Base-by-base conservation (phyloP, 805 yeast genomes). In the Myxozyma kluyveri region DNA sequence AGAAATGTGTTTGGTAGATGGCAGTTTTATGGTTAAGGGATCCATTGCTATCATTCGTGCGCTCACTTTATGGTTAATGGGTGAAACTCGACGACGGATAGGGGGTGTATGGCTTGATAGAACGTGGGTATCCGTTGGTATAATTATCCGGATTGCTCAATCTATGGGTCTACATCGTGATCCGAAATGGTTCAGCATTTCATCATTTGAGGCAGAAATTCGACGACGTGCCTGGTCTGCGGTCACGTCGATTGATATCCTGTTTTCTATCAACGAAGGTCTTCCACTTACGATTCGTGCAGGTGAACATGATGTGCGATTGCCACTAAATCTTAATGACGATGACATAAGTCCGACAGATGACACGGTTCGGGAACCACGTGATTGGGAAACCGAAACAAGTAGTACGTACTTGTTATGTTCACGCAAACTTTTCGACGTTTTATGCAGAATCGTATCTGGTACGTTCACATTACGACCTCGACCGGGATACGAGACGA, bases 91-190 rank as follows among this genome's bases (percentile, higher is more conserved):
- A 24, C 44, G 47, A 7, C 19, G 51, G 9, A 37, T 52, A 6
- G 32, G 38, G 19, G 52, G 56, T 21, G 63, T 61, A 18, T 60
- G 62, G 60, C 45, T 54, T 21, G 65, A 65, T 29, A 53, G 52
- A 33, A 50, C 63, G 6, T 67, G 67, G 67, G 57, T 64, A 4
- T 51, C 66, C 2, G 53, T 63, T 42, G 69, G 69, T 2, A 43
- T 63, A 26, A 38, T 67, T 6, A 55, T 64, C 3, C 61, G 69
- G 7, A 61, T 63, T 6, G 64, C 67, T 2, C 70, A 66, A 51
- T 59, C 65, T 4, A 67, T 67, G 70, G 70, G 70, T 7, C 53
- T 67, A n/a, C 70, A 67, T 47, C 57, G 70, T 19, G 70, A 67
- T 44, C 68, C 70, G 5, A 61, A 61, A 26, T 65, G 67, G 67